Evolutionary conservation across 2,329 filamentous ascomycete genomes (phyloP), one percentile per base, ranked within the genome.

Genomic region (Fusarium metavorans): DNA sequence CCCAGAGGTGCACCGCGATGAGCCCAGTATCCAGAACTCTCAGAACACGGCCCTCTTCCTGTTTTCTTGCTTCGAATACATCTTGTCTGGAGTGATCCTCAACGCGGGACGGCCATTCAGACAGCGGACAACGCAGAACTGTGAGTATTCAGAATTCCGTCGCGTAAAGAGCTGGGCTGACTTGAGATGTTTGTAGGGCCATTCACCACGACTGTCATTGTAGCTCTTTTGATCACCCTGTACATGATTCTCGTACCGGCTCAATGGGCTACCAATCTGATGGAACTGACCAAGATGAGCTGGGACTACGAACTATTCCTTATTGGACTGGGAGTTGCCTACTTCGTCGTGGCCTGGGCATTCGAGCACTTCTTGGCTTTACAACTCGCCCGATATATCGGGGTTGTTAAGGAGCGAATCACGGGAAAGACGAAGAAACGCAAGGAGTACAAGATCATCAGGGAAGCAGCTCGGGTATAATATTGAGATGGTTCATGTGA

Each of bases 41-140:
- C 94, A 98, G 79, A 98, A 99, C 79, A 98, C 96, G 0, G 92
- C 93, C 0, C 86, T 99, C 2, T 99, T 99, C 85, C 85, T 98
- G 34, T 87, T 95, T 6, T 97, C 94, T 2, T 98, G 95, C 82
- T 98, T 95, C 79, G 95, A 98, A 81, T 99, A 99, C 82, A 97
- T 97, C 41, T 88, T 98, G 25, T 94, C 95, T 0, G 97, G 94
- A 5, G 88, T 98, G 43, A 93, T 98, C 1, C 88, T 99, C 34
- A 97, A 93, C 77, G 94, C 97, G n/a, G 97, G 97, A 1, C 92
- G 90, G 37, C 97, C 97, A 1, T 99, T 98, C 85, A 89, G 97
- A 64, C 93, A 97, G 78, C 89, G 90, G 18, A 94, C 95, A 86
- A 86, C 86, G 20, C 89, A 93, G 68, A 99, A 99, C 80, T 90